These are phyloP conservation scores for Yarrowia divulgata DNA, from an alignment of 805 yeast genomes.

Conservation along the genomic window DNA sequence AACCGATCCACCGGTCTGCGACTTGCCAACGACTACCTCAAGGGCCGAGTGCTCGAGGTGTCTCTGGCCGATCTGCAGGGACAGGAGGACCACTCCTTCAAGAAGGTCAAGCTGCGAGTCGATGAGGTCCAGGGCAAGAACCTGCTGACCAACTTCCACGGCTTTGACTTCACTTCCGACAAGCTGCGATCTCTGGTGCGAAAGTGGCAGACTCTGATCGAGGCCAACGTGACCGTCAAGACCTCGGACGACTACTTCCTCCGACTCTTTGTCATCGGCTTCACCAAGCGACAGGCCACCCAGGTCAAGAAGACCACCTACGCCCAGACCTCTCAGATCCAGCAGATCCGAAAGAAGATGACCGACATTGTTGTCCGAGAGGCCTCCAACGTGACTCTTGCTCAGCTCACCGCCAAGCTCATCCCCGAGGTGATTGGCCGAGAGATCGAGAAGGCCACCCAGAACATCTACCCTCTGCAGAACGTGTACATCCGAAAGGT, in stretches of 20 bases:
- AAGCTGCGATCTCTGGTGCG: constrained; percentile 97
- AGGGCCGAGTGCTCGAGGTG: constrained; percentile 97
- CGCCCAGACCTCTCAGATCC: constrained; percentile 97
- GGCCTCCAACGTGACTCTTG: constrained; percentile 91
- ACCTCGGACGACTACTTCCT: constrained; percentile 97
- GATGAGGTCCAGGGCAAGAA: constrained; percentile 99
- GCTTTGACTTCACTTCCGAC: constrained; percentile 97
- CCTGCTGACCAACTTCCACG: constrained; percentile 99
- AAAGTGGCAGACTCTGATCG: constrained; percentile 98
- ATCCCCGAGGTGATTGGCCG: constrained; percentile 99
- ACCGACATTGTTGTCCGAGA: constrained; percentile 95
- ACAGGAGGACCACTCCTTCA: constrained; percentile 98
- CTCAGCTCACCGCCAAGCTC: constrained; percentile 96
- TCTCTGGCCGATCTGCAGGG: constrained; percentile 97
- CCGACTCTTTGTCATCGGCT: constrained; percentile 96
- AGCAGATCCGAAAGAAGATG: constrained; percentile 97
- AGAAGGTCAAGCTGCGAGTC: constrained; percentile 96
- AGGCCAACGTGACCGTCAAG: constrained; percentile 97
- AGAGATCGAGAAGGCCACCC: constrained; percentile 96
- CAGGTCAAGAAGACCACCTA: constrained; percentile 97
- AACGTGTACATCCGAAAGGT: constrained; percentile 99
- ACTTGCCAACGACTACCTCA: constrained; percentile 97
- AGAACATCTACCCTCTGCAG: constrained; percentile 95
- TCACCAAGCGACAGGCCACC: constrained; percentile 97
- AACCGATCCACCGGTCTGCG: constrained; percentile 97